phyloP scores from a whole-genome alignment of 768 basidiomycete genomes.

The Mycena rebaudengoi region DNA sequence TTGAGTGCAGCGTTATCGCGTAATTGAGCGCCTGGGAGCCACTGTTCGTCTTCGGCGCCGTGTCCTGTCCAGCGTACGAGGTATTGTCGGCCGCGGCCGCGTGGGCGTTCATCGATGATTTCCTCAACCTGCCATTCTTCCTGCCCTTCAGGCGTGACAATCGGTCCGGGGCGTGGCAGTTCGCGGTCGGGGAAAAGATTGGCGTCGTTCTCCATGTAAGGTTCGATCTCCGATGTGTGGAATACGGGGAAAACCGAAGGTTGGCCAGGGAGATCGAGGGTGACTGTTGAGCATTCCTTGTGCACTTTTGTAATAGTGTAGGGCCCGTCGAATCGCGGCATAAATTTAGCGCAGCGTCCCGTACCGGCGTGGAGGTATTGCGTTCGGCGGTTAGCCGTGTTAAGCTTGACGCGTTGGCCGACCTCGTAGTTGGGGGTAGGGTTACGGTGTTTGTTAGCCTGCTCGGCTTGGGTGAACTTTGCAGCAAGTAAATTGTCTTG shows the following conservation, averaged over 20 bases:
- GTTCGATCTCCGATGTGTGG: constrained; percentile 41
- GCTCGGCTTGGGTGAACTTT: constrained; percentile 32
- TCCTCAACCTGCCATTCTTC: constrained; percentile 36
- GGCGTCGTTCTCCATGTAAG: constrained; percentile 37
- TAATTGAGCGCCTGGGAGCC: constrained; percentile 36
- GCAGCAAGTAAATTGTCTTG: constrained; percentile 37
- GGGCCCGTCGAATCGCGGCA: constrained; percentile 43
- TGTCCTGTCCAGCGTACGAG: constrained; percentile 41
- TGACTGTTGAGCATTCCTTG: constrained; percentile 29
- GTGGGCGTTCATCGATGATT: constrained; percentile 36
- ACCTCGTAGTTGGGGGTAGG: constrained; percentile 28
- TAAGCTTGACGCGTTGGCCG: constrained; percentile 39
- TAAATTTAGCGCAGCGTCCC: constrained; percentile 45
- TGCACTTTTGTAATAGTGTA: constrained; percentile 32
- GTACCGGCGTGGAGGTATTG: constrained; percentile 36
- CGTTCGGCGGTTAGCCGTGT: constrained; percentile 30
- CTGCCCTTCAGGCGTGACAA: constrained; percentile 30
- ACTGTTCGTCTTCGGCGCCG: constrained; percentile 31
- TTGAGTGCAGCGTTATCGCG: constrained; percentile 21
- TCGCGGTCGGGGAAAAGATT: constrained; percentile 36
- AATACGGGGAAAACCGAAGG: constrained; percentile 40
- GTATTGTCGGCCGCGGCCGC: constrained; percentile 36
- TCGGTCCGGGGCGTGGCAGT: constrained; percentile 25
- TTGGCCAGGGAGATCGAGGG: constrained; percentile 28
- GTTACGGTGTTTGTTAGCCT: constrained; percentile 29